Percentiles rank a stretch among this genome's conserved stretches.
Conservation (phyloP, 371 early-diverging fungal species). For the Dinochytrium kinnereticum region DNA sequence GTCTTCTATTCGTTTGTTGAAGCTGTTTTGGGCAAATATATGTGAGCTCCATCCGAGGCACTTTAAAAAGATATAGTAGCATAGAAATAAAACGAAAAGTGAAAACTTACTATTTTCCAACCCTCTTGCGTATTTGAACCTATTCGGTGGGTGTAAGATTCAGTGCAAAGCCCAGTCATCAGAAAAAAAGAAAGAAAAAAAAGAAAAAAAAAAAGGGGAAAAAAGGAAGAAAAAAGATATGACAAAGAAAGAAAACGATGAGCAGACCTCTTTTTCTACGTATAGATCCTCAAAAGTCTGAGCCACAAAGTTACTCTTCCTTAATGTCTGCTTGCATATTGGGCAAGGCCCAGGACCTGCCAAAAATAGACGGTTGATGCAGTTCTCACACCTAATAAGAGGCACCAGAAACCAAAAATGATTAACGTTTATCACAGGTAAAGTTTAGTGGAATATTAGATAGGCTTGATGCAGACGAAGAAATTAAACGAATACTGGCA, state of each 20-base stretch:
- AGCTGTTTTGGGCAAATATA: constrained; percentile 52
- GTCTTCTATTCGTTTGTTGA: constrained; percentile 91
- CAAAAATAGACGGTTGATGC: constrained; percentile 84
- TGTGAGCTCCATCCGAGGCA: too few species aligned
- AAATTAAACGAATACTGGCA: background rate
- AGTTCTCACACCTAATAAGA: constrained; percentile 80
- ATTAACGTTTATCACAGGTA: background rate
- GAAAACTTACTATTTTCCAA: constrained; percentile 72
- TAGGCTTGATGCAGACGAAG: background rate
- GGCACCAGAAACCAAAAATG: background rate
- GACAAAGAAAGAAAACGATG: too few species aligned
- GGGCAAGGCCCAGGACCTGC: constrained; percentile 94
- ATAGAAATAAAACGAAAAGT: background rate
- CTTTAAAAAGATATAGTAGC: too few species aligned
- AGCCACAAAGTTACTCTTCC: constrained; percentile 83
- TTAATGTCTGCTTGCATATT: constrained; percentile 79
- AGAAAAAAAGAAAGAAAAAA: too few species aligned
- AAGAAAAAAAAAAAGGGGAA: too few species aligned
- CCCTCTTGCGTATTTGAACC: constrained; percentile 79
- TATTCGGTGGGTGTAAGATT: background rate
- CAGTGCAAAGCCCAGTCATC: background rate
- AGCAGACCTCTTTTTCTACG: constrained; percentile 86
- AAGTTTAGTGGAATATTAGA: too few species aligned
- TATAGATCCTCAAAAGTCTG: constrained; percentile 93
- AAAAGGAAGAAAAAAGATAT: too few species aligned